phyloP scores from a whole-genome alignment of 768 basidiomycete species.

The Suillus ampliporus region DNA sequence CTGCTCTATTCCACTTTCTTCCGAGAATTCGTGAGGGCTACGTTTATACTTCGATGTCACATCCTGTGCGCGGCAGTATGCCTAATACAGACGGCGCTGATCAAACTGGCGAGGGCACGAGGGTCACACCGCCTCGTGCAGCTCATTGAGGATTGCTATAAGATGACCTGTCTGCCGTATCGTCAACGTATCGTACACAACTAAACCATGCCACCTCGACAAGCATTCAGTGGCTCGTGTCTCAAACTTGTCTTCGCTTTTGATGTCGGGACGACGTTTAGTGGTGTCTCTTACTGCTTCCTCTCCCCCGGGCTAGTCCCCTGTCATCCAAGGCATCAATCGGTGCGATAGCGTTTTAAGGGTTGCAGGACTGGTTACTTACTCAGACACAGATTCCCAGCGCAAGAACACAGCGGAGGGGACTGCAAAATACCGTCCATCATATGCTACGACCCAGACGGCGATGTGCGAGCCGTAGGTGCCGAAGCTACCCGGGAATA shows the following conservation, averaged over 20 bases:
- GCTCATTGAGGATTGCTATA: not conserved
- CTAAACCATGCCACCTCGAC: conserved; percentile 34
- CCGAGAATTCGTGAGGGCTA: not conserved
- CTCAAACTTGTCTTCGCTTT: conserved; percentile 55
- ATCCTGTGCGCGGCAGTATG: conserved; percentile 7
- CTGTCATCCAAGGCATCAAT: conserved; percentile 23
- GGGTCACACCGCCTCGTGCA: conserved; percentile 5
- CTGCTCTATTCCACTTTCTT: no score
- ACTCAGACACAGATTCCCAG: conserved; percentile 45
- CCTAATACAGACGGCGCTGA: not conserved
- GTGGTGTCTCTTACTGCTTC: conserved; percentile 51
- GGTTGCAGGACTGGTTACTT: conserved; percentile 13
- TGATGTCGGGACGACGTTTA: conserved; percentile 58
- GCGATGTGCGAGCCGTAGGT: conserved; percentile 48
- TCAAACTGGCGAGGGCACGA: conserved; percentile 2
- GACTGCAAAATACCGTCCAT: conserved; percentile 58
- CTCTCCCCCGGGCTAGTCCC: conserved; percentile 37
- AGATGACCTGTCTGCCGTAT: not conserved
- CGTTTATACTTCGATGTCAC: not conserved
- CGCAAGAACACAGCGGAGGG: conserved; percentile 49
- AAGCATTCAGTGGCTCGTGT: conserved; percentile 45
- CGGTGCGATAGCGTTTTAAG: conserved; percentile 21
- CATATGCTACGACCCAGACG: conserved; percentile 50
- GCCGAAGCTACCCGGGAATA: conserved; percentile 48
- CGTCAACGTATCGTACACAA: conserved; percentile 2